phyloP scores from a whole-genome alignment of 2,329 filamentous ascomycete species.

The Fusarium clavum region DNA sequence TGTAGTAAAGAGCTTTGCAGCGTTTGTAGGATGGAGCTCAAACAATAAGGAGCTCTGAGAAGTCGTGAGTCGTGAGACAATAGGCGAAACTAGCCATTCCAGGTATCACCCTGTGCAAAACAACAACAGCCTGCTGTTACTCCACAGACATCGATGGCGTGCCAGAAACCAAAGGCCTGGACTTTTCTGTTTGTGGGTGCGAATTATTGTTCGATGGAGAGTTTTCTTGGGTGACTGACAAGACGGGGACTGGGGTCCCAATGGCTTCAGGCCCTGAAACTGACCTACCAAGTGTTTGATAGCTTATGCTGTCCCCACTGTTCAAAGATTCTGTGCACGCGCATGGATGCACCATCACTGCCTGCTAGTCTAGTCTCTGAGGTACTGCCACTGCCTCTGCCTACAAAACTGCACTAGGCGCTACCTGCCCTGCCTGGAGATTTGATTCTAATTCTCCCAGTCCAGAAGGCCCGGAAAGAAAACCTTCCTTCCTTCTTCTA shows the following conservation, averaged over 20 bases:
- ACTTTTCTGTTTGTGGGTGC: slow-evolving; percentile 38
- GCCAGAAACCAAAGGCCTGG: slow-evolving; percentile 28
- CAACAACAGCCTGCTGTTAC: slow-evolving; percentile 1
- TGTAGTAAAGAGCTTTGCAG: not conserved
- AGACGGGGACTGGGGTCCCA: slow-evolving; percentile 25
- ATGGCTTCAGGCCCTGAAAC: slow-evolving; percentile 20
- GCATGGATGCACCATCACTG: slow-evolving; percentile 13
- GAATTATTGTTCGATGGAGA: slow-evolving; percentile 16
- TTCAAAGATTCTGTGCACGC: slow-evolving; percentile 34
- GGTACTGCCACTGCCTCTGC: not conserved
- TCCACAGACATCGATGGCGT: slow-evolving; percentile 35
- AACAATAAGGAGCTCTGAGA: not conserved
- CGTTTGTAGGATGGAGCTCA: not conserved
- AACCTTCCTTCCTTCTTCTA: slow-evolving; percentile 37
- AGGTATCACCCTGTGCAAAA: slow-evolving; percentile 21
- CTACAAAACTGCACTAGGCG: not conserved
- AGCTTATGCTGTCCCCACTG: slow-evolving; percentile 23
- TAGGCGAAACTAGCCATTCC: slow-evolving; percentile 4
- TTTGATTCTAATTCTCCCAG: slow-evolving; percentile 26
- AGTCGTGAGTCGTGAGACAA: slow-evolving; percentile 6
- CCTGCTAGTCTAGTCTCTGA: not conserved
- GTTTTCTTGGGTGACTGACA: not conserved
- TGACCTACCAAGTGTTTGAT: slow-evolving; percentile 36
- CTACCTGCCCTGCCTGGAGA: slow-evolving; percentile 34
- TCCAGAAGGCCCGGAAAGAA: slow-evolving; percentile 38